Evolutionary conservation across 2,329 filamentous ascomycete species (phyloP).

Genomic region (Trichoderma atrobrunneum): DNA sequence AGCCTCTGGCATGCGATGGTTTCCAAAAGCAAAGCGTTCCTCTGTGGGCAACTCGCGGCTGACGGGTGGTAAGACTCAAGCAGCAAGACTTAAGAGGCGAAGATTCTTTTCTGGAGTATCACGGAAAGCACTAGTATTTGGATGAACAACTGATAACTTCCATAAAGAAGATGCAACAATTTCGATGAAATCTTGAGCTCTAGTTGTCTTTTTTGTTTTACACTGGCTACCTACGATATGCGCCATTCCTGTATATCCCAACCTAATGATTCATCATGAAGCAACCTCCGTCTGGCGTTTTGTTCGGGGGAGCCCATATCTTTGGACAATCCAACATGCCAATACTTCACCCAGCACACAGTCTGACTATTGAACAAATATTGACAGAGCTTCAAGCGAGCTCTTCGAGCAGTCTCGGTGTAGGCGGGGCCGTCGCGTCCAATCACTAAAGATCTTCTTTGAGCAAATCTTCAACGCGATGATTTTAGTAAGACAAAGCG

Average conservation of each 20-base stretch:
- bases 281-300: neutral
- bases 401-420: conserved; percentile 51
- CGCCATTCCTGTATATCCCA: neutral
- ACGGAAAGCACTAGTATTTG: no score
- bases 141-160: no score
- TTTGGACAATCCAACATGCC: conserved; percentile 36
- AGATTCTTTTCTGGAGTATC: no score
- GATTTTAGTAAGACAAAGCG: conserved; percentile 41
- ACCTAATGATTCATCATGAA: neutral
- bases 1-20: neutral
- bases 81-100: no score
- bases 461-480: conserved; percentile 58
- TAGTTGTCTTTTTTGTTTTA: neutral
- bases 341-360: conserved; percentile 57
- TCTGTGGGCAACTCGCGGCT: no score
- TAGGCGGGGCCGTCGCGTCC: conserved; percentile 53
- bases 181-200: neutral
- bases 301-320: conserved; percentile 25
- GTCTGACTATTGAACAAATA: conserved; percentile 48
- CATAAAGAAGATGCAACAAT: neutral
- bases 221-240: neutral
- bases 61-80: no score
- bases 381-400: conserved; percentile 52
- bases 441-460: conserved; percentile 55
- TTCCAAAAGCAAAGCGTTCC: neutral